phyloP scores from a whole-genome alignment of 1,284 basidiomycete genomes.

The Apiotrichum siamense region DNA sequence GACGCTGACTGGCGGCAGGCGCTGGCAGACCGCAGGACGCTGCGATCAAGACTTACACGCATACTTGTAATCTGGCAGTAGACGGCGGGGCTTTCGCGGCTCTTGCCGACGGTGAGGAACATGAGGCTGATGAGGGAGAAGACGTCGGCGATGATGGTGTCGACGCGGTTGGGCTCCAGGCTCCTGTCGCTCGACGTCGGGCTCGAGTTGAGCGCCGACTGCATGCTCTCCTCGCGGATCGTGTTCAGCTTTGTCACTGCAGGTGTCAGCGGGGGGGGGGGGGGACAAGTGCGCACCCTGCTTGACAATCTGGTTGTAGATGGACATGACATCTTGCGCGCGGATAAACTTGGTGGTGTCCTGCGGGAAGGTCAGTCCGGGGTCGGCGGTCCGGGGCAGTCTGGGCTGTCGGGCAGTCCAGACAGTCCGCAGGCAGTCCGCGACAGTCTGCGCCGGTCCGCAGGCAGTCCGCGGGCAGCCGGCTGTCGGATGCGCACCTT shows the following conservation, averaged over 20 bases:
- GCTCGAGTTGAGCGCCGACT: conserved; percentile 12
- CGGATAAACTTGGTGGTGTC: conserved; percentile 81
- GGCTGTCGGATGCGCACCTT: conserved; percentile 45
- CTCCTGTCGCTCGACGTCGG: conserved; percentile 2
- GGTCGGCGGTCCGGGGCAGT: too few species aligned
- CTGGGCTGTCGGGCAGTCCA: too few species aligned
- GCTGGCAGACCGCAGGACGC: too few species aligned
- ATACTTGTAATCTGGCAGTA: conserved; percentile 92
- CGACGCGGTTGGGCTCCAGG: conserved; percentile 72
- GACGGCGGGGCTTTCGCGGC: conserved; percentile 81
- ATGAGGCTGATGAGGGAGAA: conserved; percentile 86
- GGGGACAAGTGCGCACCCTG: conserved; percentile 59
- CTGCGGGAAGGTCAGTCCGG: conserved; percentile 45
- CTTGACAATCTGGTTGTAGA: conserved; percentile 91
- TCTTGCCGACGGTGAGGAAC: conserved; percentile 90
- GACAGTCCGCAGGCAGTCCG: too few species aligned
- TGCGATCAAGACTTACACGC: conserved; percentile 59
- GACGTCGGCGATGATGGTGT: conserved; percentile 86
- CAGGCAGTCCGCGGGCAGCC: too few species aligned
- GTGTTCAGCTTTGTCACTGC: conserved; percentile 87
- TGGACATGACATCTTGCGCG: conserved; percentile 82
- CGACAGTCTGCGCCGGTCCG: too few species aligned
- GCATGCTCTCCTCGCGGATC: conserved; percentile 60
- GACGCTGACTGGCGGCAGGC: too few species aligned
- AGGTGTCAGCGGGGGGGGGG: neutral